A percentile compares a stretch with the other conserved stretches of the same genome.
Evolutionary conservation across 352 stramenopile species (phyloP).

Genomic region (Phytophthora melonis): DNA sequence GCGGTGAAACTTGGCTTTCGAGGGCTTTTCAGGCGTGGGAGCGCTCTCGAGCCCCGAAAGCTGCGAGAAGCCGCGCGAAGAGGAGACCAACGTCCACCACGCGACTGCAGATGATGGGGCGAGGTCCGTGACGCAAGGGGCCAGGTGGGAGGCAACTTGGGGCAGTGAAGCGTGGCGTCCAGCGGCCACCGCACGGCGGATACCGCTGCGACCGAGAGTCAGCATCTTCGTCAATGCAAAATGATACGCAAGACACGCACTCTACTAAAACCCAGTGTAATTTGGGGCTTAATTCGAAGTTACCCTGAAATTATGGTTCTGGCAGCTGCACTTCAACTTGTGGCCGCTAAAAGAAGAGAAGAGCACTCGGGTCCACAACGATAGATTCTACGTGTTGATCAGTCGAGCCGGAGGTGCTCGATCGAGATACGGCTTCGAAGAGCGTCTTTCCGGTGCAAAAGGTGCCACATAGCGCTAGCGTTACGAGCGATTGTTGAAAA

Average conservation of each 20-base stretch:
- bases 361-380: too few species aligned
- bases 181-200: neutral
- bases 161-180: neutral
- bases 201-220: neutral
- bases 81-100: neutral
- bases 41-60: neutral
- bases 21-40: neutral
- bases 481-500: too few species aligned
- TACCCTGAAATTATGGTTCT: neutral
- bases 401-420: too few species aligned
- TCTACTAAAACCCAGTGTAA: too few species aligned
- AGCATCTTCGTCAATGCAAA: slow-evolving; percentile 10
- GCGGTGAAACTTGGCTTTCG: neutral
- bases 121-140: neutral
- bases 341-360: too few species aligned
- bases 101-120: neutral
- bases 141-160: neutral
- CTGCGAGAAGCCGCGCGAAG: slow-evolving; percentile 16
- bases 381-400: too few species aligned
- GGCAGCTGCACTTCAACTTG: too few species aligned
- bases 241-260: neutral
- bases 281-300: neutral
- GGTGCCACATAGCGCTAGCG: too few species aligned
- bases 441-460: too few species aligned
- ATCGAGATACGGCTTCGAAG: too few species aligned